Evolutionary conservation across 768 basidiomycete genomes (phyloP).

Genomic region (Bullera alba): DNA sequence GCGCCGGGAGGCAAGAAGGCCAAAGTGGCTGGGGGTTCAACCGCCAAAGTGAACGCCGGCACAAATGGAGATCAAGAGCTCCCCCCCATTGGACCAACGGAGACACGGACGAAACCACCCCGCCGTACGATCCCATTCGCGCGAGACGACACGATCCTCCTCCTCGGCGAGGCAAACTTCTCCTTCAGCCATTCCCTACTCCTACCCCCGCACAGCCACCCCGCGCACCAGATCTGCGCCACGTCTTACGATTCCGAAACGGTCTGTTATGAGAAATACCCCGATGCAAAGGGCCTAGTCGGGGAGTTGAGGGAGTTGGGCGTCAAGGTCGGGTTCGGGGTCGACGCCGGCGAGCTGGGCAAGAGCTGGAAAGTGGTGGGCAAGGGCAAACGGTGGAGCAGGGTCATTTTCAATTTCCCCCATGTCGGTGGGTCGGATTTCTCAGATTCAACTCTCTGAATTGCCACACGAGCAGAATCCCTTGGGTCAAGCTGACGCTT

Average conservation of each 20-base stretch:
- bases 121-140: conserved; percentile 20
- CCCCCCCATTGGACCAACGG: too few relatives aligned
- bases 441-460: background rate
- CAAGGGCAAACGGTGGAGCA: conserved; percentile 55
- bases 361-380: conserved; percentile 56
- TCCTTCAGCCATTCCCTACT: conserved; percentile 74
- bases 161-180: conserved; percentile 85
- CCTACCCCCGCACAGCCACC: conserved; percentile 51
- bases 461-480: background rate
- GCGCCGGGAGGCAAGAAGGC: too few relatives aligned
- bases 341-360: conserved; percentile 77
- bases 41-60: too few relatives aligned
- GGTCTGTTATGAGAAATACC: conserved; percentile 68
- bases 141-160: conserved; percentile 43
- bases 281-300: conserved; percentile 59
- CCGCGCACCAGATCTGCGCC: conserved; percentile 62
- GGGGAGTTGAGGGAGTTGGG: conserved; percentile 55
- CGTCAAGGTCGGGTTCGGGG: conserved; percentile 64
- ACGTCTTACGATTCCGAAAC: conserved; percentile 72
- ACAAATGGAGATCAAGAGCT: too few relatives aligned
- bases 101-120: too few relatives aligned
- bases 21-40: too few relatives aligned
- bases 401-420: conserved; percentile 90
- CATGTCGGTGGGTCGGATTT: conserved; percentile 65
- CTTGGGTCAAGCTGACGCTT: conserved; percentile 45